Evolutionary conservation across 352 stramenopile genomes (phyloP), one percentile per base, ranked within the genome.

Genomic region (Globisporangium nunn): DNA sequence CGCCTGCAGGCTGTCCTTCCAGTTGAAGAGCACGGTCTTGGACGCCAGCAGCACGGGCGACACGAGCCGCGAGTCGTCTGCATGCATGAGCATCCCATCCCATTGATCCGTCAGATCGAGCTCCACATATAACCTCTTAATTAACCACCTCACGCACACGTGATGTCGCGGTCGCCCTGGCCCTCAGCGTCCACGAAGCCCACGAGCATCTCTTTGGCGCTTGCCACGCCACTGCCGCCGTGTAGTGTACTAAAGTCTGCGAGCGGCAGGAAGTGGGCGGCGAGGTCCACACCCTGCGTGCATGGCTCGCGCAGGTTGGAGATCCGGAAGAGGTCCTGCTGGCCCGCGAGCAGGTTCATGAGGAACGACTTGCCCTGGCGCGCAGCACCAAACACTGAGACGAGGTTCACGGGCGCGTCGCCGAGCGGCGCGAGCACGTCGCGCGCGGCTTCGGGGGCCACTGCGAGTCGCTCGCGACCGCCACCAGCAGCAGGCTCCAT

Each of bases 1-100:
- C 1, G 81, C 77, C 49, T 95, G 82, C 1, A 95, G 58, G 70
- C 81, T 91, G 61, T 95, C 85, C 60, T 94, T 94, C 85, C 85
- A 94, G 66, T 94, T 94, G 61, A 94, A 94, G n/a, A 94, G 66
- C 40, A 94, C 85, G 0, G 83, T 82, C 54, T 94, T 94, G 28
- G 85, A 94, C 23, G 85, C 63, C n/a, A 94, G 63, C 51, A 94
- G 66, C 43, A 94, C 81, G 2, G 85, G 85, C 29, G 85, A 93
- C 57, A 94, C 82, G 28, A 94, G 68, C 50, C 82, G 64, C 55
- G 82, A 94, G 58, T 94, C 85, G 51, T 94, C 75, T 88, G 54
- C 7, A 54, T 48, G 58, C 8, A 53, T 17, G 14, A 23, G 18
- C 17, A 2, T 23, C 23, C 23, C 23, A 23, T 23, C 23, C 1